A percentile compares a stretch with the other conserved stretches of the same genome.
Evolutionary conservation across 23 red algal species (phyloP).

Genomic region (Gracilaria gracilis): DNA sequence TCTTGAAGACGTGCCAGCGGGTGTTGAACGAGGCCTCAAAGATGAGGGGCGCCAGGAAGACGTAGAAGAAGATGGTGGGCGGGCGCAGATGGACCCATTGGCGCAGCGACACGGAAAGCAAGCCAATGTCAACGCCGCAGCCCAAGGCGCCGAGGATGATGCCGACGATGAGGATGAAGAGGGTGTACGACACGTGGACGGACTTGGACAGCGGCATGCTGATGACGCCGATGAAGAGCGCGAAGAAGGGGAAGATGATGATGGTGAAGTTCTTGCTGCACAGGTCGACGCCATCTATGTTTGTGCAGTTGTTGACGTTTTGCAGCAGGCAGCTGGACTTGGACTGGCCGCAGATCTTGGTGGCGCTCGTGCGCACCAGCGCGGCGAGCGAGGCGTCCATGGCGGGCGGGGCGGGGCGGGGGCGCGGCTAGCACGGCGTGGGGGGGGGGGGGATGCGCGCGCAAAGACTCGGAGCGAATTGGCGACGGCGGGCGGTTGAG

Average conservation of each 20-base stretch:
- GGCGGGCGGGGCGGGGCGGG: neutral
- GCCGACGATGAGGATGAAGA: slow-evolving; percentile 85
- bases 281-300: slow-evolving; percentile 22
- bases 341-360: slow-evolving; percentile 45
- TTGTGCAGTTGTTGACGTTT: slow-evolving; percentile 17
- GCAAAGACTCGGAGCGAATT: no score
- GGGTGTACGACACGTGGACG: slow-evolving; percentile 80
- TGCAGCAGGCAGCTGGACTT: slow-evolving; percentile 34
- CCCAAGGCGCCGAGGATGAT: slow-evolving; percentile 82
- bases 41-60: slow-evolving; percentile 93
- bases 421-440: no score
- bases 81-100: slow-evolving; percentile 91
- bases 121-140: slow-evolving; percentile 77
- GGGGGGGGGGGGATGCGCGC: no score
- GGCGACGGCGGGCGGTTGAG: no score
- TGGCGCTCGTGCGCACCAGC: neutral
- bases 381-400: neutral
- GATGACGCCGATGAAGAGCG: slow-evolving; percentile 59
- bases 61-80: slow-evolving; percentile 89
- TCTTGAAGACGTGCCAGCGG: slow-evolving; percentile 86
- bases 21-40: slow-evolving; percentile 93
- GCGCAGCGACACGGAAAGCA: slow-evolving; percentile 69
- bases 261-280: slow-evolving; percentile 71
- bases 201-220: slow-evolving; percentile 43
- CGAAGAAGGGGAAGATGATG: slow-evolving; percentile 83